Conservation (phyloP, 441 rosid species). For the Heliophila coronopifolia region DNA sequence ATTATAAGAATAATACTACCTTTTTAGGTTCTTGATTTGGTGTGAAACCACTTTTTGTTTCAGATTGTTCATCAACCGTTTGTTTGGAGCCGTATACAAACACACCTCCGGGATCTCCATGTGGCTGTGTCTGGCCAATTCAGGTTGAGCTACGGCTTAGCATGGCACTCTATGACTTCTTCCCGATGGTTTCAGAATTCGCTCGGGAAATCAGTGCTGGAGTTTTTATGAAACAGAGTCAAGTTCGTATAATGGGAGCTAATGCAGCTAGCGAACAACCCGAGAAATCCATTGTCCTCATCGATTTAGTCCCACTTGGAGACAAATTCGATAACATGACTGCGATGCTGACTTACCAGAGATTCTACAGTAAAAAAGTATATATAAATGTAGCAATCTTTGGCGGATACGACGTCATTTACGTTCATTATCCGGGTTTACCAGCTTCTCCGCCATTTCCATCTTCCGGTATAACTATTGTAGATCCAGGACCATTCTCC, state of each 20-base stretch:
- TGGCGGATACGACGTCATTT: slow-evolving; percentile 71
- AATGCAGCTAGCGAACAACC: slow-evolving; percentile 79
- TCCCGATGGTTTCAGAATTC: slow-evolving; percentile 85
- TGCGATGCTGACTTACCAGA: slow-evolving; percentile 64
- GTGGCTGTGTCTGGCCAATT: slow-evolving; percentile 92
- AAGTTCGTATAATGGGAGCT: slow-evolving; percentile 91
- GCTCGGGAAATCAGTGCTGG: slow-evolving; percentile 76
- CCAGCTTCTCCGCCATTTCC: slow-evolving; percentile 97
- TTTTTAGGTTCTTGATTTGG: not conserved
- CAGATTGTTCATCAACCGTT: slow-evolving; percentile 70
- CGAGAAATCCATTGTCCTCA: slow-evolving; percentile 68
- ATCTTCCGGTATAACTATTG: slow-evolving; percentile 42
- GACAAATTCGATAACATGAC: slow-evolving; percentile 66
- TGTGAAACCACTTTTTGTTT: slow-evolving; percentile 4
- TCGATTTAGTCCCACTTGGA: slow-evolving; percentile 81
- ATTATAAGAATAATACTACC: not conserved
- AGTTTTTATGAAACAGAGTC: slow-evolving; percentile 89
- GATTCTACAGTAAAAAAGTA: slow-evolving; percentile 81
- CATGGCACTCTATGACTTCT: slow-evolving; percentile 82
- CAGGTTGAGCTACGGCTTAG: slow-evolving; percentile 73
- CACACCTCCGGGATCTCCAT: slow-evolving; percentile 92
- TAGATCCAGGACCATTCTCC: slow-evolving; percentile 60
- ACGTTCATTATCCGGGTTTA: slow-evolving; percentile 81
- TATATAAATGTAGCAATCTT: slow-evolving; percentile 53
- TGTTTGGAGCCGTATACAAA: slow-evolving; percentile 81